A percentile compares a stretch with the other conserved stretches of the same genome.
phyloP scores from a whole-genome alignment of 2,329 filamentous ascomycete genomes.

The Aspergillus fumigatus region DNA sequence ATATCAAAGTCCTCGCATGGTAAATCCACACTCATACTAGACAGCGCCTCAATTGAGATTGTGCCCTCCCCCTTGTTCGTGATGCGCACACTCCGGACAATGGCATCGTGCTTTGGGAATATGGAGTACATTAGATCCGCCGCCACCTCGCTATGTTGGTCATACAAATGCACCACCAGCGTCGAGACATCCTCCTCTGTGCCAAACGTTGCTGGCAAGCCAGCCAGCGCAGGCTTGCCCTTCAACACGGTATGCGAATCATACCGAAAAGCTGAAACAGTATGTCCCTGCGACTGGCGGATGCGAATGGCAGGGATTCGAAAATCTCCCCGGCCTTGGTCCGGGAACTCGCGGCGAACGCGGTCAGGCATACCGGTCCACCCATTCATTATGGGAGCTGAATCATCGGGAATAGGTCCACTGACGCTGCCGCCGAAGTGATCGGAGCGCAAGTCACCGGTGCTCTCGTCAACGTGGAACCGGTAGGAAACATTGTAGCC shows the following conservation, averaged over 20 bases:
- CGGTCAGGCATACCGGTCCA: constrained; percentile 53
- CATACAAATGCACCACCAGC: constrained; percentile 54
- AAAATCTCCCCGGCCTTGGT: constrained; percentile 60
- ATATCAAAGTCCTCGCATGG: constrained; percentile 59
- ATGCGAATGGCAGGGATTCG: constrained; percentile 59
- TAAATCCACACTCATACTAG: constrained; percentile 59
- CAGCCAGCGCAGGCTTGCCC: constrained; percentile 55
- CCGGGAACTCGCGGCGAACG: constrained; percentile 58
- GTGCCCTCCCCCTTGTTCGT: constrained; percentile 54
- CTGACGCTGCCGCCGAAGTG: constrained; percentile 57
- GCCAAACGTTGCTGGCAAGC: constrained; percentile 58
- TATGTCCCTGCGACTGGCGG: constrained; percentile 54
- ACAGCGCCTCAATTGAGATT: constrained; percentile 53
- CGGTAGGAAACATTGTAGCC: constrained; percentile 57
- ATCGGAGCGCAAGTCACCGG: constrained; percentile 55
- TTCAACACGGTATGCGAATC: constrained; percentile 51
- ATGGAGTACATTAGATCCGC: constrained; percentile 61
- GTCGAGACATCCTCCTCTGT: constrained; percentile 54
- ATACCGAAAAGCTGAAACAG: constrained; percentile 56
- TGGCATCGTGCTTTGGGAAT: constrained; percentile 58
- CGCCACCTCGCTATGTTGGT: constrained; percentile 54
- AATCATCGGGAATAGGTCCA: constrained; percentile 47
- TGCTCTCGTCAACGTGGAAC: constrained; percentile 56
- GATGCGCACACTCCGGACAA: constrained; percentile 58
- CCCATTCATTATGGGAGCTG: constrained; percentile 38